Evolutionary conservation across 2,329 filamentous ascomycete species (phyloP).

Genomic region (Fusarium agapanthi): DNA sequence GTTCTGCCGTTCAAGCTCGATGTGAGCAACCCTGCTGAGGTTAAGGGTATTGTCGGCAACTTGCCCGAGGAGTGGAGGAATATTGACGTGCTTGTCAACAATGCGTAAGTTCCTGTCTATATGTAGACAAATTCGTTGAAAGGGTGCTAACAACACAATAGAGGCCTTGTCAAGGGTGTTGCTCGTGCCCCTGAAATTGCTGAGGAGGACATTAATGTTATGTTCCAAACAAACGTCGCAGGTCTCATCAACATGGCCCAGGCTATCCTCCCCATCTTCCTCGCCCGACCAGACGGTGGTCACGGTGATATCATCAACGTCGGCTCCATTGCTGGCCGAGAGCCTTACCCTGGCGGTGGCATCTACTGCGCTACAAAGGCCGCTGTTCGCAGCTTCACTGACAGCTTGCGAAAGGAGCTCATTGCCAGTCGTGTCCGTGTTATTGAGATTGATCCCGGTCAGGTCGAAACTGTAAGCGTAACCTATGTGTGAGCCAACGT

Average conservation of each 20-base stretch:
- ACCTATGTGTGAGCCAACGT: background rate
- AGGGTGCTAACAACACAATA: conserved; percentile 47
- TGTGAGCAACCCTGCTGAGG: conserved; percentile 80
- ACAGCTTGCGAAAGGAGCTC: conserved; percentile 82
- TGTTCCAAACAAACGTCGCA: conserved; percentile 94
- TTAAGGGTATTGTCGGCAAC: conserved; percentile 74
- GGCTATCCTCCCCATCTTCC: conserved; percentile 84
- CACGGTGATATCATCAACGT: conserved; percentile 94
- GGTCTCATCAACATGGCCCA: conserved; percentile 98
- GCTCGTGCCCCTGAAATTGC: conserved; percentile 85
- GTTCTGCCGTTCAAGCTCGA: conserved; percentile 87
- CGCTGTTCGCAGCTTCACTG: conserved; percentile 85
- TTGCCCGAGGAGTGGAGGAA: conserved; percentile 85
- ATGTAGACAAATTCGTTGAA: background rate
- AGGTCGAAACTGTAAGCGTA: conserved; percentile 80
- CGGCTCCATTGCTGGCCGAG: conserved; percentile 86
- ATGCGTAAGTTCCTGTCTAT: conserved; percentile 73
- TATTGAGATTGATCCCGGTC: conserved; percentile 90
- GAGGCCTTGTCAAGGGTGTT: conserved; percentile 88
- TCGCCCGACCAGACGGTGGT: conserved; percentile 77
- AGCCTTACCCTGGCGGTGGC: conserved; percentile 83
- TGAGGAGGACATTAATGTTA: conserved; percentile 81
- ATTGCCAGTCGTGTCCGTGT: conserved; percentile 82
- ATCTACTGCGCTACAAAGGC: conserved; percentile 97
- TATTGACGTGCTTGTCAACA: conserved; percentile 92